phyloP scores from a whole-genome alignment of 345 rosid genomes.

The Lumnitzera littorea region DNA sequence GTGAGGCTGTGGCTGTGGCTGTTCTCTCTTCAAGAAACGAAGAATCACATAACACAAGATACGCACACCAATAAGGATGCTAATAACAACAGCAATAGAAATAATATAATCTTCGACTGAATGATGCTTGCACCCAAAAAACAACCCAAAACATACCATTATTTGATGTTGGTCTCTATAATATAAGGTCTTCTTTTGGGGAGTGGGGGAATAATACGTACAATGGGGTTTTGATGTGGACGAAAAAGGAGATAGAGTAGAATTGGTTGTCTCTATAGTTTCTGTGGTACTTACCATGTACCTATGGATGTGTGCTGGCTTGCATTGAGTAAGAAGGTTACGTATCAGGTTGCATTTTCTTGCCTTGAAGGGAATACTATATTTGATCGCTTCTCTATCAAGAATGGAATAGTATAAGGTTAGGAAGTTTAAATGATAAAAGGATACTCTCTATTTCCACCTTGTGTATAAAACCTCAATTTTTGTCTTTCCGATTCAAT shows the following conservation, averaged over 20 bases:
- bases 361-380: slow-evolving; percentile 11
- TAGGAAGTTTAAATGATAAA: background rate
- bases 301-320: too few relatives aligned
- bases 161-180: background rate
- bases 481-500: too few relatives aligned
- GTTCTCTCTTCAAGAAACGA: slow-evolving; percentile 18
- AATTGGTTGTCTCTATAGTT: too few relatives aligned
- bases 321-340: too few relatives aligned
- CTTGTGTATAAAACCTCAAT: too few relatives aligned
- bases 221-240: too few relatives aligned
- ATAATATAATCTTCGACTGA: slow-evolving; percentile 21
- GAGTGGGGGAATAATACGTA: too few relatives aligned
- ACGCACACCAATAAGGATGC: slow-evolving; percentile 23
- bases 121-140: slow-evolving; percentile 26
- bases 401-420: slow-evolving; percentile 20
- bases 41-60: slow-evolving; percentile 18
- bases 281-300: too few relatives aligned
- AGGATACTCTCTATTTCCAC: background rate
- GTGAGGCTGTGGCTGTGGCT: background rate
- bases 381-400: slow-evolving; percentile 19
- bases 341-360: slow-evolving; percentile 11
- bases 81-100: slow-evolving; percentile 24
- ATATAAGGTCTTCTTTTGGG: too few relatives aligned
- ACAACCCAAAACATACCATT: slow-evolving; percentile 33
- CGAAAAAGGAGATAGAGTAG: too few relatives aligned